Percentiles rank a stretch among this genome's conserved stretches.
phyloP scores from a whole-genome alignment of 2,329 filamentous ascomycete genomes.

The Phaeosphaeriaceae sp. region DNA sequence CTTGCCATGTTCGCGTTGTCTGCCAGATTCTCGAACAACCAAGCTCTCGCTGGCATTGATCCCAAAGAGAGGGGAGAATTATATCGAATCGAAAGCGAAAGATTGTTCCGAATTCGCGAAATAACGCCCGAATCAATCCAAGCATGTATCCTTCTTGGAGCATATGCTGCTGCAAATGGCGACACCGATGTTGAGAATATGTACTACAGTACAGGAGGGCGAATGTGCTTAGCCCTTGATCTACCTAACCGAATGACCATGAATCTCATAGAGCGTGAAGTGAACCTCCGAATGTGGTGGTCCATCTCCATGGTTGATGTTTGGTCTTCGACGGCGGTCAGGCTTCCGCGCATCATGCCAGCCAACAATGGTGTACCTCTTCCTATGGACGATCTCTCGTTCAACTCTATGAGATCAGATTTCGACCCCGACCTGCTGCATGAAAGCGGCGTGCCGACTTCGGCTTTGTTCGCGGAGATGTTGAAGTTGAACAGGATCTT shows the following conservation, averaged over 20 bases:
- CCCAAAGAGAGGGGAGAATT: constrained; percentile 25
- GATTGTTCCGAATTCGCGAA: constrained; percentile 25
- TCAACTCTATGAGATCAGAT: constrained; percentile 23
- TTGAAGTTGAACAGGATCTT: constrained; percentile 31
- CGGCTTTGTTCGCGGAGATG: constrained; percentile 34
- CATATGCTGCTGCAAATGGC: constrained; percentile 31
- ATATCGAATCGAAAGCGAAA: constrained; percentile 24
- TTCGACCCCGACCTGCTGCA: constrained; percentile 15
- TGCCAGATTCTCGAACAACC: constrained; percentile 23
- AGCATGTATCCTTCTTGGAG: constrained; percentile 26
- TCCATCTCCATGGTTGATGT: constrained; percentile 34
- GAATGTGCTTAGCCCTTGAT: constrained; percentile 30
- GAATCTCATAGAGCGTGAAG: constrained; percentile 28
- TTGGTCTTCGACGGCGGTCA: constrained; percentile 32
- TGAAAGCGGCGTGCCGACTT: constrained; percentile 14
- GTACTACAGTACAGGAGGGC: constrained; percentile 30
- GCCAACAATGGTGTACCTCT: constrained; percentile 23
- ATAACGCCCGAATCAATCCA: constrained; percentile 24
- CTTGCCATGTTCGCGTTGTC: constrained; percentile 30
- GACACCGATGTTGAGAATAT: constrained; percentile 33
- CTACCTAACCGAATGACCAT: constrained; percentile 25
- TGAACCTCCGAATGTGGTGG: constrained; percentile 35
- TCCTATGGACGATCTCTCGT: constrained; percentile 31
- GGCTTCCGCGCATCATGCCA: constrained; percentile 30
- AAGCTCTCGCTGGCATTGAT: constrained; percentile 19